Percentiles rank a stretch among this genome's conserved stretches.
phyloP scores from a whole-genome alignment of 768 basidiomycete species.

The Amanita phalloides region DNA sequence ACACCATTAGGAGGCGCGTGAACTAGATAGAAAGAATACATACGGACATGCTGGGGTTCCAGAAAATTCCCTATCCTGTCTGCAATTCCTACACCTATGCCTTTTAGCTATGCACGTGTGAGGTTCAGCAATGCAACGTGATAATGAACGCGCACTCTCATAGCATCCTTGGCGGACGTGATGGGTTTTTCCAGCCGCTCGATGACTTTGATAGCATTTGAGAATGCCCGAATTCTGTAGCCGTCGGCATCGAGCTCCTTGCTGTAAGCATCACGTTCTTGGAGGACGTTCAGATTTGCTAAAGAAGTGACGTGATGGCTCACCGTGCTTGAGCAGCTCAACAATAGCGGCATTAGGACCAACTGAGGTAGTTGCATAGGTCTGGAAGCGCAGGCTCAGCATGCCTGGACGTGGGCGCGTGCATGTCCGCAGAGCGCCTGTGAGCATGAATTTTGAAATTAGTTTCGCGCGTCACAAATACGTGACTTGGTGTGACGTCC shows the following conservation, averaged over 20 bases:
- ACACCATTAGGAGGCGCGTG: background rate
- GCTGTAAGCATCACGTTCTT: slow-evolving; percentile 24
- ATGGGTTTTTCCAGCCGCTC: slow-evolving; percentile 29
- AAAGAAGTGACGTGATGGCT: background rate
- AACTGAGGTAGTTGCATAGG: background rate
- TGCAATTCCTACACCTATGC: slow-evolving; percentile 23
- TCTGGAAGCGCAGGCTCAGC: slow-evolving; percentile 4
- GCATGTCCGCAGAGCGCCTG: slow-evolving; percentile 1
- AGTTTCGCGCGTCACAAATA: background rate
- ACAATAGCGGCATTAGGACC: slow-evolving; percentile 18
- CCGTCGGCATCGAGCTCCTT: slow-evolving; percentile 10
- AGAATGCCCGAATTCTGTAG: slow-evolving; percentile 42
- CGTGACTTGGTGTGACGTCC: slow-evolving; percentile 3
- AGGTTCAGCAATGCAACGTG: background rate
- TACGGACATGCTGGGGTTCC: slow-evolving; percentile 20
- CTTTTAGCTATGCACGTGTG: slow-evolving; percentile 14
- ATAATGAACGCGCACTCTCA: slow-evolving; percentile 17
- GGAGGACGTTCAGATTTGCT: background rate
- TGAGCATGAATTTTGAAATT: background rate
- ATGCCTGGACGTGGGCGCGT: slow-evolving; percentile 4
- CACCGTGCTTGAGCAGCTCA: slow-evolving; percentile 31
- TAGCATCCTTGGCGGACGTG: slow-evolving; percentile 30
- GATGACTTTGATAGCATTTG: slow-evolving; percentile 34
- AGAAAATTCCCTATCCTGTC: slow-evolving; percentile 29
- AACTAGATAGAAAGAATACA: slow-evolving; percentile 11